Evolutionary conservation across 1,284 basidiomycete genomes (phyloP).

Genomic region (Taiwanofungus camphoratus): DNA sequence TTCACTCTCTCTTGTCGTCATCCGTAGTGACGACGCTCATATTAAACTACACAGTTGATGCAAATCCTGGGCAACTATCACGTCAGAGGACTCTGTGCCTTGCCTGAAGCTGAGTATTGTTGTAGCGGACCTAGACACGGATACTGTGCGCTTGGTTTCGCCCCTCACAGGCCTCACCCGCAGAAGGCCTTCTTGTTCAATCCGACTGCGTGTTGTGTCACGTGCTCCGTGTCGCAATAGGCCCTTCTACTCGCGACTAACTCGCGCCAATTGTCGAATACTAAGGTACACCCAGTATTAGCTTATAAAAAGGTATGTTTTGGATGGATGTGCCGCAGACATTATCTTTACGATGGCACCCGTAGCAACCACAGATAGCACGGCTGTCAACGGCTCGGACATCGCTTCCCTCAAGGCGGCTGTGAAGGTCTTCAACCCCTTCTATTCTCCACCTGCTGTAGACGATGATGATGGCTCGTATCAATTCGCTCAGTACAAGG

Average conservation of each 20-base stretch:
- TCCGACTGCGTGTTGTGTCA: no score
- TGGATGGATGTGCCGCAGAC: not conserved
- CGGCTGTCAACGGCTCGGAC: conserved; percentile 14
- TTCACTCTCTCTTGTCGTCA: no score
- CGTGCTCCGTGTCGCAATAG: conserved; percentile 10
- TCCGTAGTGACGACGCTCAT: no score
- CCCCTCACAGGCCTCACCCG: no score
- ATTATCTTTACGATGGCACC: conserved; percentile 35
- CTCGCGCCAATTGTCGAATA: not conserved
- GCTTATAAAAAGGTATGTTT: not conserved
- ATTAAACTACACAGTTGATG: no score
- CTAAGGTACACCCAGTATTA: not conserved
- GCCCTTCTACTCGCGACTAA: conserved; percentile 7
- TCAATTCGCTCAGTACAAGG: conserved; percentile 57
- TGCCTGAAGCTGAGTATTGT: no score
- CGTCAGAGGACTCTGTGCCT: no score
- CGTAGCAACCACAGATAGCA: conserved; percentile 32
- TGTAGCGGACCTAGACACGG: no score
- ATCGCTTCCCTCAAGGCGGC: conserved; percentile 15
- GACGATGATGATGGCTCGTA: conserved; percentile 45
- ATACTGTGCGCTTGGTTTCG: no score
- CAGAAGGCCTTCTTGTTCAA: no score
- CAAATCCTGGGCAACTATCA: no score
- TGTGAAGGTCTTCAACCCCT: conserved; percentile 47
- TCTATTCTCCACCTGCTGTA: conserved; percentile 55